Evolutionary conservation across 371 early-diverging fungal genomes (phyloP), one percentile per base, ranked within the genome.

Genomic region (Actinomortierella wolfii): DNA sequence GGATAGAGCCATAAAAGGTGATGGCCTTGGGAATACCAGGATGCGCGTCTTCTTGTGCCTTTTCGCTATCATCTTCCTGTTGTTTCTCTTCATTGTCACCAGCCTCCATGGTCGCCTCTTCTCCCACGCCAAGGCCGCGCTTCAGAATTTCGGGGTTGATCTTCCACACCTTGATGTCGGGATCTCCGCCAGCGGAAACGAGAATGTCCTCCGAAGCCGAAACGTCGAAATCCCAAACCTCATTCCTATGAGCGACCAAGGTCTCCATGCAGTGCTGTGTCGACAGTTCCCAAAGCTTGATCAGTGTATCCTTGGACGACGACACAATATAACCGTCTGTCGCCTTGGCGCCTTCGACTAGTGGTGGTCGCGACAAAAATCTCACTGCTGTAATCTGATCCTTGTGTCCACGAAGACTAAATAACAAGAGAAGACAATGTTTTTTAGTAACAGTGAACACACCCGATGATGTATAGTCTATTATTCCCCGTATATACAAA

Each of bases 221-320:
- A 17, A 89, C 75, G 14, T 84, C 92, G 71, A 94, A 81, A 8
- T 89, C 83, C 96, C 96, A 97, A 8, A 97, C 91, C 76, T 98
- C 98, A 58, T 87, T 90, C 50, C 94, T 90, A 71, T 98, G 97
- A 9, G 90, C 90, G 2, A 95, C 91, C 39, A 96, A 62, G 20
- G 98, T 98, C 68, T 98, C 96, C 51, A 96, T 89, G 75, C 98
- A 98, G 70, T 93, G 93, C 68, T 90, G 90, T 20, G 93, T 91
- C 43, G 89, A 83, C 50, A 97, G 78, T 76, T 97, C 98, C 98
- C 98, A 98, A 45, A 96, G 75, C 80, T 97, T 97, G 59, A 98
- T 76, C 68, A 96, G 83, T 15, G 97, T 93, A 77, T 98, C 98
- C 76, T 97, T 98, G 55, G 94, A 92, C 26, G 89, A 78, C 14